Percentiles rank a stretch among this genome's conserved stretches.
These are phyloP conservation scores for Jatropha multifida DNA, from an alignment of 441 rosid species.

Conservation along the genomic window DNA sequence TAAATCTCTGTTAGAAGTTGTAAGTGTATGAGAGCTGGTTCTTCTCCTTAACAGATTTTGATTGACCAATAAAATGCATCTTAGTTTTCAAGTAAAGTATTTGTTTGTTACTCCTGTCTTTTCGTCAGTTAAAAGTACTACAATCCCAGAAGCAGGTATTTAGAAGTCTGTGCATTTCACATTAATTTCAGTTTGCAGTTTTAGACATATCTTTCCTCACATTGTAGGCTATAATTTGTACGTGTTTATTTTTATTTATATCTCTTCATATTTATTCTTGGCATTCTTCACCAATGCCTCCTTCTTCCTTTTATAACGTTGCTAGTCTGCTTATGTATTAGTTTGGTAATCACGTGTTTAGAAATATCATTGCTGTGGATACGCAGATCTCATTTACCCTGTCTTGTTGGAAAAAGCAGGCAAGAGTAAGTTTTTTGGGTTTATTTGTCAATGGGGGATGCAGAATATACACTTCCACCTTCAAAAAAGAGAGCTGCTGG, in stretches of 20 bases:
- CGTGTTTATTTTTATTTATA: not conserved
- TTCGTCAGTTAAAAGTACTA: not conserved
- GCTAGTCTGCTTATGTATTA: not conserved
- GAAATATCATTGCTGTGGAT: conserved; percentile 13
- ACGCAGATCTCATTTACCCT: conserved; percentile 24
- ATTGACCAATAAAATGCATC: not conserved
- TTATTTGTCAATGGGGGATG: conserved; percentile 57
- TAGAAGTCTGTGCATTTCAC: not conserved
- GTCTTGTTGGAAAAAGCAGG: not conserved
- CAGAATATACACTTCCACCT: conserved; percentile 63
- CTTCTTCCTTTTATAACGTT: not conserved
- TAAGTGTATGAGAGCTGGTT: not conserved
- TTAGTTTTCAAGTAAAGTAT: not conserved
- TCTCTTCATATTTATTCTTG: not conserved
- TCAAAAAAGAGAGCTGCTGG: conserved; percentile 93
- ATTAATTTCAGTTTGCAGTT: not conserved
- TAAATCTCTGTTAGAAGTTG: not conserved
- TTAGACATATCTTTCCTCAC: not conserved
- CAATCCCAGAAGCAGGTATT: not conserved
- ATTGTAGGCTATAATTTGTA: not conserved
- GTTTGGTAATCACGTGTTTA: not conserved
- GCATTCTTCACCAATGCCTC: not conserved
- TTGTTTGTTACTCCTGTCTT: not conserved
- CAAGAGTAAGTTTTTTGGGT: conserved; percentile 9
- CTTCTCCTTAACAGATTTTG: not conserved